Conservation (phyloP, 257 asterid species). For the Asclepias syriaca region DNA sequence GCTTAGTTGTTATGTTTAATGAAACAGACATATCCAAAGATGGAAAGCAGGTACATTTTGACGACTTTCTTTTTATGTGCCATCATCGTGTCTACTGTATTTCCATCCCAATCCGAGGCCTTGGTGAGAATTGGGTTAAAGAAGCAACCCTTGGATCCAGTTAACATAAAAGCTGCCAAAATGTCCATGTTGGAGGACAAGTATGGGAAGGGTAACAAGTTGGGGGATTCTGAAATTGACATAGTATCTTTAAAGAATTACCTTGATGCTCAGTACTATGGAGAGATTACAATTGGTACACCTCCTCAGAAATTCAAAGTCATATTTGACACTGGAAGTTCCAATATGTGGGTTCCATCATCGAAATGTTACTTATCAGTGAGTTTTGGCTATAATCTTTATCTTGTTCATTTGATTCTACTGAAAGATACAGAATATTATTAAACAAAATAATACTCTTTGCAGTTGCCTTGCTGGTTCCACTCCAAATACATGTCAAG, state of each 20-base stretch:
- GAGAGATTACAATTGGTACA: slow-evolving; percentile 81
- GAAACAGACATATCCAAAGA: slow-evolving; percentile 43
- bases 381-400: slow-evolving; percentile 29
- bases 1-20: slow-evolving; percentile 1
- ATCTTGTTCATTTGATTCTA: slow-evolving; percentile 10
- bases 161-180: slow-evolving; percentile 49
- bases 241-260: slow-evolving; percentile 62
- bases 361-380: slow-evolving; percentile 87
- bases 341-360: slow-evolving; percentile 98
- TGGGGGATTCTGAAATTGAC: slow-evolving; percentile 47
- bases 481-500: slow-evolving; percentile 71
- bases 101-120: slow-evolving; percentile 55
- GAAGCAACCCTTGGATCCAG: slow-evolving; percentile 50
- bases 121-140: slow-evolving; percentile 56
- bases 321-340: slow-evolving; percentile 93
- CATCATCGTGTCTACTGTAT: slow-evolving; percentile 31
- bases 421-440: not conserved
- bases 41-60: slow-evolving; percentile 45
- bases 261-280: slow-evolving; percentile 93
- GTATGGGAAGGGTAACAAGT: slow-evolving; percentile 33
- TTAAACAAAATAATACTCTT: not conserved
- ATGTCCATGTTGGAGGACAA: slow-evolving; percentile 38
- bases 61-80: slow-evolving; percentile 44
- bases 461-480: slow-evolving; percentile 85
- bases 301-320: slow-evolving; percentile 90